Conservation (phyloP, 2,329 filamentous ascomycete genomes). For the Pseudocercospora macadamiae region DNA sequence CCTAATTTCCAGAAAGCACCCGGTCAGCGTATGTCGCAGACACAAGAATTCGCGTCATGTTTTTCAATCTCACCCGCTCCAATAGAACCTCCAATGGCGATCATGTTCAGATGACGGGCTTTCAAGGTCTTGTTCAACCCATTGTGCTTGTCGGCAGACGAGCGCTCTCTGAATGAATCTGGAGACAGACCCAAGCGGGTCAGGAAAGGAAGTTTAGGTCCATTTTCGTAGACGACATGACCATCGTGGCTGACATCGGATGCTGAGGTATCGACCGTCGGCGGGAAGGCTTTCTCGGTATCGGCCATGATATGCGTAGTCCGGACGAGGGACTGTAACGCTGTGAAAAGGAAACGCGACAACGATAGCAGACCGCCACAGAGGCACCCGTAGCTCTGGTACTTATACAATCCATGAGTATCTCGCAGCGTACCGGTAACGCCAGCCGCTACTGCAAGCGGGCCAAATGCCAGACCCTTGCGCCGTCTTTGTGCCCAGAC, state of each 20-base stretch:
- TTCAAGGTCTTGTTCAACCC: conserved; percentile 39
- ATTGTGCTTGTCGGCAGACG: conserved; percentile 36
- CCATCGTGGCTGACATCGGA: conserved; percentile 22
- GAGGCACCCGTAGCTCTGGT: background rate
- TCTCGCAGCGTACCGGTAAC: conserved; percentile 10
- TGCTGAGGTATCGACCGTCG: conserved; percentile 15
- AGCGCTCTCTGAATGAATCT: conserved; percentile 36
- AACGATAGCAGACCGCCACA: background rate
- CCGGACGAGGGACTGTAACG: conserved; percentile 1
- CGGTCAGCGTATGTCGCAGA: too few relatives aligned
- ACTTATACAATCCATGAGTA: conserved; percentile 16
- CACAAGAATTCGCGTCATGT: too few relatives aligned
- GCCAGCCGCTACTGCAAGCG: conserved; percentile 15
- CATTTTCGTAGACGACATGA: conserved; percentile 22
- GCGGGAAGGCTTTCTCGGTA: conserved; percentile 23
- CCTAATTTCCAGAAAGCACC: too few relatives aligned
- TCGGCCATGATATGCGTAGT: conserved; percentile 8
- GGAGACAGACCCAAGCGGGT: conserved; percentile 38
- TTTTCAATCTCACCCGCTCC: too few relatives aligned
- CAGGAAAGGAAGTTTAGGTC: conserved; percentile 19
- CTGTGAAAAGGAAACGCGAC: background rate
- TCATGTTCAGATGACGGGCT: conserved; percentile 38
- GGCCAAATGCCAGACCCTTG: conserved; percentile 12
- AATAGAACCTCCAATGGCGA: conserved; percentile 44
- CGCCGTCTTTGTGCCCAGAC: conserved; percentile 14